Percentiles rank a stretch among this genome's conserved stretches.
These are phyloP conservation scores for Penicillium sp. DNA, from an alignment of 2,329 filamentous ascomycete genomes.

Conservation along the genomic window DNA sequence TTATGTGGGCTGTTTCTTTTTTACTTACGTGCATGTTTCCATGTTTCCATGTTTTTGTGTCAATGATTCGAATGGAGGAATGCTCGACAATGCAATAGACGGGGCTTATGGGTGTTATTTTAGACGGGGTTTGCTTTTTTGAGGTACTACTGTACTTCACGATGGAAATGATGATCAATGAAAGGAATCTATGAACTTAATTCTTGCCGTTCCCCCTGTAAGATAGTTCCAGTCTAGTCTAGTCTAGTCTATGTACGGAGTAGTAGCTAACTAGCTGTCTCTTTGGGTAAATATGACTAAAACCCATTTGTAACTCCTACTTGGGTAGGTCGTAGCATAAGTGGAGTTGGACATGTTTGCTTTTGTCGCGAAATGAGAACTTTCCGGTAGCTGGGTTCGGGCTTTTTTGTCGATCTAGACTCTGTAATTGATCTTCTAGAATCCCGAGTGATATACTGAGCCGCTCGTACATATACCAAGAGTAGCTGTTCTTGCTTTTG, in stretches of 20 bases:
- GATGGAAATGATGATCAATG: constrained; percentile 1
- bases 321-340: not conserved
- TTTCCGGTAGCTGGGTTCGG: not conserved
- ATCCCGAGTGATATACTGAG: not conserved
- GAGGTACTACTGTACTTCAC: not conserved
- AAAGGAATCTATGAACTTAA: not conserved
- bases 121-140: constrained; percentile 1
- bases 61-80: not conserved
- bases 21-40: not conserved
- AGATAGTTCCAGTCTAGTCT: not conserved
- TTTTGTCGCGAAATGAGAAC: not conserved
- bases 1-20: not conserved
- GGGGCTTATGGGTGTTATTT: not conserved
- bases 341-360: constrained; percentile 1
- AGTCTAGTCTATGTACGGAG: not conserved
- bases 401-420: not conserved
- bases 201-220: not conserved
- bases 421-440: not conserved
- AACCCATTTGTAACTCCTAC: not conserved
- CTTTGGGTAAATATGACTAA: not conserved
- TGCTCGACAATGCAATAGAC: not conserved
- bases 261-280: not conserved
- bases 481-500: not conserved
- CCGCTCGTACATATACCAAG: not conserved
- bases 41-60: not conserved